Evolutionary conservation across 2,329 filamentous ascomycete genomes (phyloP), one percentile per base, ranked within the genome.

Genomic region (Arthrocladium fulminans): DNA sequence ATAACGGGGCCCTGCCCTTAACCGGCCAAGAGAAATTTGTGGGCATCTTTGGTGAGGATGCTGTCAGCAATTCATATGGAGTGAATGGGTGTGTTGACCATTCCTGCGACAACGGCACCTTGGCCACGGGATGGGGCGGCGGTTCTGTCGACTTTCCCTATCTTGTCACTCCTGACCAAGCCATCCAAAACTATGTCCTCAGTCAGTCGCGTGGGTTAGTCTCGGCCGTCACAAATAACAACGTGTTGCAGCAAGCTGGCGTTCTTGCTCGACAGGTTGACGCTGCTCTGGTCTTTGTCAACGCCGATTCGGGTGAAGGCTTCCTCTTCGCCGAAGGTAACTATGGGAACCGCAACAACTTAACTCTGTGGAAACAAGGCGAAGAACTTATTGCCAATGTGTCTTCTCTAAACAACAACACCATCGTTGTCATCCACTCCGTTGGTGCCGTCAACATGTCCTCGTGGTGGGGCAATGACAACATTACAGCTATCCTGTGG

Each of bases 381-480:
- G 88, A 97, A 46, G 74, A 76, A 0, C 69, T 97, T 47, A 85
- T 97, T 67, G 77, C 84, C 66, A 87, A 84, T 41, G 86, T 95
- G 9, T 81, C 87, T 1, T 73, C 80, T 6, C 63, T 80, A 53
- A 89, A 84, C 73, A 81, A 83, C 69, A 95, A 96, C 74, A 95
- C 88, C 9, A 84, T 97, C 51, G 86, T 97, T 13, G 80, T 96
- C 49, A 83, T 97, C 50, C 90, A 97, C 71, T 88, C 85, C 1
- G 79, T 83, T 2, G 88, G 88, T 0, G 80, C 89, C 1, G 85
- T 94, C 3, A 69, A 94, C 1, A 67, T 96, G 19, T 79, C 81
- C 9, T 78, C 86, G 42, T 73, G 70, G 67, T 65, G 71, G 25
- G 60, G 69, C 49, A 66, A 84, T 59, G 76, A 78, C 2, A 87